Percentiles rank a stretch among this genome's conserved stretches.
Conservation (phyloP, 345 rosid genomes). For the Salix arbutifolia region DNA sequence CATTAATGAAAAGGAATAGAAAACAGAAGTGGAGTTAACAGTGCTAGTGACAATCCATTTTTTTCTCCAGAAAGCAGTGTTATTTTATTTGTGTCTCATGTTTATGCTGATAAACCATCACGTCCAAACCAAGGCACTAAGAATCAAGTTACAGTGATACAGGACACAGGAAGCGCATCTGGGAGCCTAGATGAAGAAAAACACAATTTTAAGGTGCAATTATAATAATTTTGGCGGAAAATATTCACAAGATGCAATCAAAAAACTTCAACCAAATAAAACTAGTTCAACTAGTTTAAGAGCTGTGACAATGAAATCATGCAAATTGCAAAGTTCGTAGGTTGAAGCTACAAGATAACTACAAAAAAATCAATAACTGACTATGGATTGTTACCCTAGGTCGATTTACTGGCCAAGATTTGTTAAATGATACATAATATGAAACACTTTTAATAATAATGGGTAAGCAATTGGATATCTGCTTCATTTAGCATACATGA, state of each 20-base stretch:
- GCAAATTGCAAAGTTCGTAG: background rate
- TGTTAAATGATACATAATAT: background rate
- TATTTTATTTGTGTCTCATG: background rate
- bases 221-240: background rate
- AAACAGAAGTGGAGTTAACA: background rate
- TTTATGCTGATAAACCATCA: background rate
- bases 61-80: background rate
- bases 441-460: background rate
- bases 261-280: background rate
- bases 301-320: background rate
- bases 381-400: background rate
- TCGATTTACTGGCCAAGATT: background rate
- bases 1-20: background rate
- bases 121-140: background rate
- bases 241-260: background rate
- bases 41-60: background rate
- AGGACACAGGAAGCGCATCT: background rate
- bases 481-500: background rate
- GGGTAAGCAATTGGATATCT: background rate
- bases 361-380: background rate
- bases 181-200: background rate
- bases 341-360: background rate
- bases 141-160: background rate
- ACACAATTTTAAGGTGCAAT: background rate
- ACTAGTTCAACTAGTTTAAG: background rate